phyloP scores from a whole-genome alignment of 2,329 filamentous ascomycete genomes.

The Ascochyta rabiei region DNA sequence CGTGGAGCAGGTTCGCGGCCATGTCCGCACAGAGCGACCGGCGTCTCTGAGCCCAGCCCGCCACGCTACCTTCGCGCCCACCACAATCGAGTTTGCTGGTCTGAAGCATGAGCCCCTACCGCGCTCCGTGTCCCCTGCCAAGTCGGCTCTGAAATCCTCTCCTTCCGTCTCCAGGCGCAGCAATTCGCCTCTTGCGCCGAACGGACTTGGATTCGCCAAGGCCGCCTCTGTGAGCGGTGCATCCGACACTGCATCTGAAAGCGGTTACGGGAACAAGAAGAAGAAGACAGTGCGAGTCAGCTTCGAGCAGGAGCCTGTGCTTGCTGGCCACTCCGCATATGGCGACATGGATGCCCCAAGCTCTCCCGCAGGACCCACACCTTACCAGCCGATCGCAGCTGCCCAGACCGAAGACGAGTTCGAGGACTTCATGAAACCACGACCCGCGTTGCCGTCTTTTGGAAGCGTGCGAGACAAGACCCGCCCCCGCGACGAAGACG shows the following conservation, averaged over 20 bases:
- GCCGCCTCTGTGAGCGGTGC: conserved; percentile 57
- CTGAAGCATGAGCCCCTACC: conserved; percentile 72
- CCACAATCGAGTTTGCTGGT: conserved; percentile 57
- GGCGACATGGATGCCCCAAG: conserved; percentile 26
- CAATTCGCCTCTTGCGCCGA: conserved; percentile 56
- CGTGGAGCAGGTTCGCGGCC: conserved; percentile 20
- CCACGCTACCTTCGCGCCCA: conserved; percentile 69
- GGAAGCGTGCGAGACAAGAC: conserved; percentile 74
- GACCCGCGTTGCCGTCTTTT: conserved; percentile 75
- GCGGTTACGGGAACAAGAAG: conserved; percentile 43
- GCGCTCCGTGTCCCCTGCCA: conserved; percentile 75
- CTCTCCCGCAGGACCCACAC: conserved; percentile 29
- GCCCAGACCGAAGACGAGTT: conserved; percentile 65
- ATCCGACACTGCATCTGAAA: conserved; percentile 61
- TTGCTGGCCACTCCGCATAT: conserved; percentile 56
- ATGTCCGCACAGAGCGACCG: conserved; percentile 38
- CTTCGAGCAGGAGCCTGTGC: conserved; percentile 72
- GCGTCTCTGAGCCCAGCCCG: conserved; percentile 66
- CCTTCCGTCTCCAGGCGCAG: conserved; percentile 58
- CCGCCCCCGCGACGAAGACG: conserved; percentile 51
- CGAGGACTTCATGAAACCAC: conserved; percentile 71
- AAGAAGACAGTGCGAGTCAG: conserved; percentile 75
- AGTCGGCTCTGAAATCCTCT: conserved; percentile 74
- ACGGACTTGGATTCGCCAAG: conserved; percentile 55
- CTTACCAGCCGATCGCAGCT: conserved; percentile 53